Base-by-base conservation (phyloP, 306 rosid genomes). In the Gynostemma pentaphyllum region DNA sequence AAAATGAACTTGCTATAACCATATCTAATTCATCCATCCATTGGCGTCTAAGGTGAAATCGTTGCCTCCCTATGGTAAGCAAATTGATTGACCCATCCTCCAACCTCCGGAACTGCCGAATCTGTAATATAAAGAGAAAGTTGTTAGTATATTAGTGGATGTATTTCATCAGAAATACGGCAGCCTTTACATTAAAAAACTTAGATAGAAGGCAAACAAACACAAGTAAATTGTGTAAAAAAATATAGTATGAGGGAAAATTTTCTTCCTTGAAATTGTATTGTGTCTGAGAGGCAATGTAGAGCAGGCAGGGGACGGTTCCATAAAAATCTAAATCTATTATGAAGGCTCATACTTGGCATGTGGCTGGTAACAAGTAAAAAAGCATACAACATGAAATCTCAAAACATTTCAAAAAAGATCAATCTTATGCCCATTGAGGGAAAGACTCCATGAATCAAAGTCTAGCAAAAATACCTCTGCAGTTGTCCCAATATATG, bases 31-130 rank as follows among this genome's bases (percentile, higher is more conserved):
- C 88, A 65, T 92, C 99, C 64, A 48, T 73, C 95, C 94, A 88
- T 65, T 69, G 70, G 48, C 90, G 86, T 67, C 71, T 82, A 23
- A 92, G 72, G 68, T 65, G 84, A 81, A 92, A 92, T 64, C 99
- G 72, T 68, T 88, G 96, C 76, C 86, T 95, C 66, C 96, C 96
- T 65, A 94, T 89, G 42, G 94, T 83, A 56, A 92, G 90, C 70
- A 88, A 84, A 72, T 88, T 92, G 52, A 92, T 74, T 15, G 95
- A 86, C 61, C 95, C 95, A 78, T 84, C 90, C 70, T 81, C 94
- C 62, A 92, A 76, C 30, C 90, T 82, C 40, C 90, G 74, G 46
- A 68, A 84, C 70, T 92, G 95, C 45, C 95, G 83, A 79, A 92
- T 82, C 99, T 92, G 85, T 62, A 76, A 52, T 12, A 53, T 68